Evolutionary conservation across 2,329 filamentous ascomycete genomes (phyloP), one percentile per base, ranked within the genome.

Genomic region (Celoporthe dispersa): DNA sequence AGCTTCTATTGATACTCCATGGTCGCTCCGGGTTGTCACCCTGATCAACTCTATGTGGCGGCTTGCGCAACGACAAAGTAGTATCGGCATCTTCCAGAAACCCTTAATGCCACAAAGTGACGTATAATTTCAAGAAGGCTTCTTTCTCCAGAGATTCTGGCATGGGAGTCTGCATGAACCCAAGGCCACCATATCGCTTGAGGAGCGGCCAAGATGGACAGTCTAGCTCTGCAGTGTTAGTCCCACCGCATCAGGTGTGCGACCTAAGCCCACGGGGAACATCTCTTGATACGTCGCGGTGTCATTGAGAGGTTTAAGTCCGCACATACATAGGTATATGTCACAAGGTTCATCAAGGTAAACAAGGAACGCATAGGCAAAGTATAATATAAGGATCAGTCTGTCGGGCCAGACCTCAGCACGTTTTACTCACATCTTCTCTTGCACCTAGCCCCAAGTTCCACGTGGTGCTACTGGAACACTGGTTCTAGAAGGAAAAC

Each of bases 181-280:
- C 57, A 64, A 69, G 14, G 48, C 60, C 70, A 67, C 70, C 70
- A 71, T 55, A 63, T 71, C 70, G 70, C 70, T 71, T 71, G 64
- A 61, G 67, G 55, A 67, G 67, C 60, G 25, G 35, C 11, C 41
- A 67, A 69, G 66, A 61, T 64, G 53, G 64, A 55, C 67, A 37
- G 35, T 64, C 16, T 41, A 67, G 41, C 9, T 12, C 60, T 71
- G 70, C 31, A 59, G 67, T 67, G 67, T 9, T 35, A 60, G 59
- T 69, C 19, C 41, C 60, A 67, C 67, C 19, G 67, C 67, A 69
- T 67, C 11, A 22, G 39, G 61, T 67, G 39, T 51, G 44, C 16
- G 53, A 25, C 35, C n/a, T 39, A 33, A 16, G 61, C 37, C 59
- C 39, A 60, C n/a, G 44, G 9, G 33, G 64, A 51, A 59, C 51